Evolutionary conservation across 352 stramenopile genomes (phyloP).

Genomic region (Pythium chondricola): DNA sequence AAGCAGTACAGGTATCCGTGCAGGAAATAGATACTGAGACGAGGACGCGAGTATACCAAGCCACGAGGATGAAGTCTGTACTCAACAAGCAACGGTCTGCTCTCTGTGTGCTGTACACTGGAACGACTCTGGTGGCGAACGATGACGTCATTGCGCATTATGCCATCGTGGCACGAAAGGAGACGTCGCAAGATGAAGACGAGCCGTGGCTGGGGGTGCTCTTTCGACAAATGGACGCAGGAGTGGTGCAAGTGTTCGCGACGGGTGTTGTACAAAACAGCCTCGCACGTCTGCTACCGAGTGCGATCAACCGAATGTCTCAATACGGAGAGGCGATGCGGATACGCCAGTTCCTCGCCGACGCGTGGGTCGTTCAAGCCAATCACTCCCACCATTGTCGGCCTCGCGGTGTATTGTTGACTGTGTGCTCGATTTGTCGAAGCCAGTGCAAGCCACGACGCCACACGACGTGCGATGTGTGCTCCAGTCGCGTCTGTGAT

Average conservation of each 20-base stretch:
- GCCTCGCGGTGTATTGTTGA: no score
- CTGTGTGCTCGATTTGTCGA: no score
- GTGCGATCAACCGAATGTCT: background rate
- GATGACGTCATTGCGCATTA: background rate
- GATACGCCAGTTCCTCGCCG: background rate
- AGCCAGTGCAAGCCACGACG: no score
- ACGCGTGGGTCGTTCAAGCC: no score
- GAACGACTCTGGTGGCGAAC: no score
- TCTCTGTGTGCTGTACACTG: no score
- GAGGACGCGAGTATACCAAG: no score
- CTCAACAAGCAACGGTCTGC: no score
- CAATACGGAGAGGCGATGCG: background rate
- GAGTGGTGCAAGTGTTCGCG: background rate
- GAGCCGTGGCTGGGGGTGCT: background rate
- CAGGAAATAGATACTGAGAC: no score
- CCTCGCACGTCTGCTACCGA: background rate
- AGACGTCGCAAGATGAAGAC: background rate
- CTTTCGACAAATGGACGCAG: background rate
- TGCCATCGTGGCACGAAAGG: background rate
- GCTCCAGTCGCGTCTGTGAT: background rate
- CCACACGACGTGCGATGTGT: background rate
- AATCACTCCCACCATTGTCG: no score
- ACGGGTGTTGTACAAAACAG: background rate
- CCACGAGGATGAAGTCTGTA: no score
- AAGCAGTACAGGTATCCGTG: no score